Percentiles rank a stretch among this genome's conserved stretches.
Conservation (phyloP, 2,329 filamentous ascomycete species). For the Allantophomopsis cytisporea region DNA sequence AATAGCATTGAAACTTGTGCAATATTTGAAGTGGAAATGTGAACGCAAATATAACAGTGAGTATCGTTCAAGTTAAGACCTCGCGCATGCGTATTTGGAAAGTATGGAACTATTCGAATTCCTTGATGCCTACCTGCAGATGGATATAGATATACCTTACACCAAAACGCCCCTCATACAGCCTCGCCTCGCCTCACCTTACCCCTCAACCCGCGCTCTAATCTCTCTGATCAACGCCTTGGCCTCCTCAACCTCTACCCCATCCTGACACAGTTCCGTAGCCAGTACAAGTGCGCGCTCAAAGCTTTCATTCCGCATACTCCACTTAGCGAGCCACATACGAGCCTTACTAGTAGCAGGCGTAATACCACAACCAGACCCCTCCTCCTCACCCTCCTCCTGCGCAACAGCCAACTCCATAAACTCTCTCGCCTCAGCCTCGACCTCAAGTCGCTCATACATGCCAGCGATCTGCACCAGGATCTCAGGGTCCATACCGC, state of each 20-base stretch:
- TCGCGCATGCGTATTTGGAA: no score
- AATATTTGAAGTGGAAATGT: no score
- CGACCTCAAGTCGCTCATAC: slow-evolving; percentile 69
- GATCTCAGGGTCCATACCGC: slow-evolving; percentile 69
- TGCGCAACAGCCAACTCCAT: slow-evolving; percentile 95
- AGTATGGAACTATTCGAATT: no score
- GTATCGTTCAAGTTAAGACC: no score
- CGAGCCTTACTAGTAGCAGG: slow-evolving; percentile 83
- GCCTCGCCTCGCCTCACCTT: not conserved
- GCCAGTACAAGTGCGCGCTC: slow-evolving; percentile 66
- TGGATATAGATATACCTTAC: no score
- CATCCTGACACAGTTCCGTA: slow-evolving; percentile 88
- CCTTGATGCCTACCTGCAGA: no score
- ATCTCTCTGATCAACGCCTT: slow-evolving; percentile 86
- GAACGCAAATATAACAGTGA: no score
- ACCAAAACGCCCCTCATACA: no score
- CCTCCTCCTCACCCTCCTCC: slow-evolving; percentile 54
- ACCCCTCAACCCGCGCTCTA: slow-evolving; percentile 46
- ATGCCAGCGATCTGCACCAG: slow-evolving; percentile 80
- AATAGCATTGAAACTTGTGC: no score
- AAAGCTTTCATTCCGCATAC: slow-evolving; percentile 65
- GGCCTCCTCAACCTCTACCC: slow-evolving; percentile 91
- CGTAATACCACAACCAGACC: slow-evolving; percentile 68
- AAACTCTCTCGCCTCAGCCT: slow-evolving; percentile 73
- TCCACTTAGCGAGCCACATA: slow-evolving; percentile 81